A percentile compares a stretch with the other conserved stretches of the same genome.
Conservation (phyloP, 371 early-diverging fungal genomes). For the Rhizopus sp. region DNA sequence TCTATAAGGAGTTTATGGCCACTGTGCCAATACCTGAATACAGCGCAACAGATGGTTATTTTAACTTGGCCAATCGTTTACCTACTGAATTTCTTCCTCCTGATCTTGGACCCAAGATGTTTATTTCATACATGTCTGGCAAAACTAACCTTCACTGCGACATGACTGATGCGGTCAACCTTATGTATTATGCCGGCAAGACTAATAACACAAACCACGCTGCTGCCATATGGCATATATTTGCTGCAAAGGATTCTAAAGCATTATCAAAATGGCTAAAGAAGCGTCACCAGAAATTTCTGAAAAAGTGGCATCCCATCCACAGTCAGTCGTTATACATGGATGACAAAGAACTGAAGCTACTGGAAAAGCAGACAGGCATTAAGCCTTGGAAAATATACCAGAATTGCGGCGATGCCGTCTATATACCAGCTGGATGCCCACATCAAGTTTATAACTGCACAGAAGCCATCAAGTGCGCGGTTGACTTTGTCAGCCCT, state of each 20-base stretch:
- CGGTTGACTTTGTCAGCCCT: constrained; percentile 73
- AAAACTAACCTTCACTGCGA: constrained; percentile 75
- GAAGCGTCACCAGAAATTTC: constrained; percentile 34
- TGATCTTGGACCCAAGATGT: constrained; percentile 78
- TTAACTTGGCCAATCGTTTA: constrained; percentile 65
- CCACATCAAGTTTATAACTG: constrained; percentile 76
- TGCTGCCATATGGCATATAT: constrained; percentile 76
- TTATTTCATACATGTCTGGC: constrained; percentile 65
- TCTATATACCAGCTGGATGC: constrained; percentile 79
- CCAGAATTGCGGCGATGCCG: constrained; percentile 69
- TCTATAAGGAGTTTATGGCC: constrained; percentile 54
- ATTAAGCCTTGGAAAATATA: constrained; percentile 54
- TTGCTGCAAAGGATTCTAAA: constrained; percentile 42
- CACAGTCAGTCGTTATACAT: constrained; percentile 67
- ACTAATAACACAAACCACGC: constrained; percentile 9
- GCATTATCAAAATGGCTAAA: constrained; percentile 19
- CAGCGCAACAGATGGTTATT: constrained; percentile 52
- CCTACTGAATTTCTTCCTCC: constrained; percentile 58
- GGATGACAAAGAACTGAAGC: constrained; percentile 36
- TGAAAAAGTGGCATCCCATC: constrained; percentile 49
- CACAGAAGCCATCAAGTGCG: constrained; percentile 62
- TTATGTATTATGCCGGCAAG: constrained; percentile 57
- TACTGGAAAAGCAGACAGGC: constrained; percentile 40
- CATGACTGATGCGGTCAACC: constrained; percentile 76
- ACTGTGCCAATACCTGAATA: constrained; percentile 61